Evolutionary conservation across 2,329 filamentous ascomycete species (phyloP), one percentile per base, ranked within the genome.

Genomic region (Botrytis medusae): DNA sequence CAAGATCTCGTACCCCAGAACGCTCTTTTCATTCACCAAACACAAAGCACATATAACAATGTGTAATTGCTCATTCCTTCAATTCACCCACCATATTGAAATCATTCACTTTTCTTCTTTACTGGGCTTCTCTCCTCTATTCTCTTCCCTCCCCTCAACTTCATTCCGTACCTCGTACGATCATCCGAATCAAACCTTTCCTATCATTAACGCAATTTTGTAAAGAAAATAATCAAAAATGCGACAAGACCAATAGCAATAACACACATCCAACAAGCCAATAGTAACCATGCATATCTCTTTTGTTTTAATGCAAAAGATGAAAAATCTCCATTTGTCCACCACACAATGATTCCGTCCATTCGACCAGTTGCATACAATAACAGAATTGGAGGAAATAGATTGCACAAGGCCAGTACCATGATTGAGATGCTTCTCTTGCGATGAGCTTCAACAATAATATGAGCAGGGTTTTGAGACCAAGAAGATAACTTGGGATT

Each of bases 341-440:
- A 77, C 77, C 76, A 80, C 12, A 67, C 22, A 48, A 81, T 76
- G 14, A 80, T 42, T 40, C 73, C 69, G 69, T 81, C 79, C 34
- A 81, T 72, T 25, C 69, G 46, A 59, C 80, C 78, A 69, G 74
- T 68, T 32, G 74, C 74, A 59, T 77, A 79, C 10, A 80, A 69
- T 4, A 80, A 54, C 18, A 80, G 72, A 20, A 78, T 63, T 14
- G 79, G 79, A 14, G 79, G 79, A 44, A 80, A 78, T n/a, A 79
- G 18, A 54, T 74, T 74, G 60, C 79, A 80, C 2, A 80, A 18
- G 48, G 67, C 51, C 8, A 81, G 71, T 5, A 77, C 75, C n/a
- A 72, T 51, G 32, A 70, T 74, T 25, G 79, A 80, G 29, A 80
- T 72, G 16, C 70, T 77, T 32, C 48, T 69, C 64, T 76, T 78